These are phyloP conservation scores for Aspergillus flavus DNA, from an alignment of 2,329 filamentous ascomycete species.

Conservation along the genomic window DNA sequence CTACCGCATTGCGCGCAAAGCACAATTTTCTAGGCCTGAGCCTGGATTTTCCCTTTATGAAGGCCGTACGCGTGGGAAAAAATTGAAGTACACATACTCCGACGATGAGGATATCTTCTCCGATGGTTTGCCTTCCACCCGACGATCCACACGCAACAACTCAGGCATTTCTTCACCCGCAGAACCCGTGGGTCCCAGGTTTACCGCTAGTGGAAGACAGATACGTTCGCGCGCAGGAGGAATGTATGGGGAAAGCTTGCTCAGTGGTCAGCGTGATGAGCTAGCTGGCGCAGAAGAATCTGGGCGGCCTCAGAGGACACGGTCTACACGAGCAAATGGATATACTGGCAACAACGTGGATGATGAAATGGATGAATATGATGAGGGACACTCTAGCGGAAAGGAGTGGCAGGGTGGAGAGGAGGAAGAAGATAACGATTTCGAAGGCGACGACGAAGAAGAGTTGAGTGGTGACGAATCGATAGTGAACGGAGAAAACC, in stretches of 20 bases:
- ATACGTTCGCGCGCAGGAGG: conserved; percentile 61
- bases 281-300: conserved; percentile 49
- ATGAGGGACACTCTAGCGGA: conserved; percentile 59
- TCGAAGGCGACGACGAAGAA: conserved; percentile 57
- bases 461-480: conserved; percentile 45
- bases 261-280: conserved; percentile 56
- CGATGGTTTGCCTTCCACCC: conserved; percentile 66
- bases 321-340: conserved; percentile 35
- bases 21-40: conserved; percentile 84
- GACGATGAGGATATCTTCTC: conserved; percentile 77
- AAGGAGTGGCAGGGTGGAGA: conserved; percentile 76
- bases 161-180: conserved; percentile 73
- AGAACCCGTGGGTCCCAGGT: conserved; percentile 64
- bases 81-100: conserved; percentile 93
- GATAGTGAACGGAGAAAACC: conserved; percentile 56
- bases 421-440: conserved; percentile 71
- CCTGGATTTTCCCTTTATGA: conserved; percentile 93
- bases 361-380: conserved; percentile 67
- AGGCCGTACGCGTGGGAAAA: conserved; percentile 92
- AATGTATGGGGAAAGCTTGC: conserved; percentile 57
- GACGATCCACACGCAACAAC: conserved; percentile 63
- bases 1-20: conserved; percentile 82
- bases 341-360: conserved; percentile 60
- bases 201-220: conserved; percentile 86
- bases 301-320: conserved; percentile 42